These are phyloP conservation scores for Phytophthora citrophthora DNA, from an alignment of 352 stramenopile species.

Conservation along the genomic window DNA sequence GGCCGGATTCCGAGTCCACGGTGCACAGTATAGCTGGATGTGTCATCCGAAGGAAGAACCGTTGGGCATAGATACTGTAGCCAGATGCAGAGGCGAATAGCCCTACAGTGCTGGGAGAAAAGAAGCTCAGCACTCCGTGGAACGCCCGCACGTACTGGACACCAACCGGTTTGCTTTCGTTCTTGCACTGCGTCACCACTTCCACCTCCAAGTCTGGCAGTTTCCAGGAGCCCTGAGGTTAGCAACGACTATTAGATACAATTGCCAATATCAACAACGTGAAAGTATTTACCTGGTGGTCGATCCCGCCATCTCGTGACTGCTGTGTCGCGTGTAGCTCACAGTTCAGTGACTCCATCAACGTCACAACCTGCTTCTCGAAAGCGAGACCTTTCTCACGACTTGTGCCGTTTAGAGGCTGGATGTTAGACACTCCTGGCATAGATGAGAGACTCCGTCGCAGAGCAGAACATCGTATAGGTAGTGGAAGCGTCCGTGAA, in stretches of 20 bases:
- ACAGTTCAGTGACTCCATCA: conserved; percentile 63
- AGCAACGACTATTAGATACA: conserved; percentile 7
- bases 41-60: conserved; percentile 74
- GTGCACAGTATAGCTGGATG: conserved; percentile 69
- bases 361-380: conserved; percentile 61
- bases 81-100: conserved; percentile 78
- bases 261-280: neutral
- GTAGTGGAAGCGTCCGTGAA: neutral
- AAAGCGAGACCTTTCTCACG: conserved; percentile 66
- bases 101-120: conserved; percentile 49
- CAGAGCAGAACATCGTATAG: neutral
- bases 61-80: conserved; percentile 80
- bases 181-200: conserved; percentile 86
- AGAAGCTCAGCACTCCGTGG: conserved; percentile 67
- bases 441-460: conserved; percentile 14
- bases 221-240: conserved; percentile 59
- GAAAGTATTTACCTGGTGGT: conserved; percentile 49
- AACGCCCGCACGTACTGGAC: conserved; percentile 79
- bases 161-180: conserved; percentile 71
- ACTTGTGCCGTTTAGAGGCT: conserved; percentile 9
- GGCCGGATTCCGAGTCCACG: conserved; percentile 35
- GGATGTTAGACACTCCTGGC: neutral
- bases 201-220: conserved; percentile 68
- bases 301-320: conserved; percentile 77
- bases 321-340: conserved; percentile 60